Conservation (phyloP, 306 rosid species). For the Abrus pulchellus region DNA sequence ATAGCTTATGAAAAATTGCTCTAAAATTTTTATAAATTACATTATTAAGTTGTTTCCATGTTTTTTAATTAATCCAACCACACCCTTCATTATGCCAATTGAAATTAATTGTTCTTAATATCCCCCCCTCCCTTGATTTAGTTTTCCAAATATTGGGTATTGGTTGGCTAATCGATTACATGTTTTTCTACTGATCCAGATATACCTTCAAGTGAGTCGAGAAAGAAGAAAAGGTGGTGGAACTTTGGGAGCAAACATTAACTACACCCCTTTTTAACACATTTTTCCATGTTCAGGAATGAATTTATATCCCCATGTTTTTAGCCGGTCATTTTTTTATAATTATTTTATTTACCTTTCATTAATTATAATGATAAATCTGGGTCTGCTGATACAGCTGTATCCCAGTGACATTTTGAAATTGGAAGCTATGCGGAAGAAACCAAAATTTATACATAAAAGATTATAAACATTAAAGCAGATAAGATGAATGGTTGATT, state of each 20-base stretch:
- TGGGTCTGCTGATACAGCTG: conserved; percentile 23
- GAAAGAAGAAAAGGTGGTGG: conserved; percentile 91
- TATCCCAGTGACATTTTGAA: conserved; percentile 33
- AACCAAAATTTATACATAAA: conserved; percentile 26
- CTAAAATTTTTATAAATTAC: not conserved
- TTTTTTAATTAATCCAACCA: not conserved
- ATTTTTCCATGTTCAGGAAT: conserved; percentile 32
- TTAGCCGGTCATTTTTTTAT: conserved; percentile 21
- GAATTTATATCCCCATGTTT: conserved; percentile 22
- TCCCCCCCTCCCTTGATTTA: not conserved
- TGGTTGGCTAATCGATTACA: not conserved
- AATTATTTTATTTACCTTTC: conserved; percentile 38
- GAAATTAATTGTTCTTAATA: not conserved
- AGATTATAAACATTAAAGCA: not conserved
- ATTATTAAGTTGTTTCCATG: not conserved
- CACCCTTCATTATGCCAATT: not conserved
- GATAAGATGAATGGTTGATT: not conserved
- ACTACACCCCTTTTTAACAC: conserved; percentile 38
- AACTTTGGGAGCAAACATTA: conserved; percentile 73
- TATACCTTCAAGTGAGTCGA: conserved; percentile 63
- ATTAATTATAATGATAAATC: conserved; percentile 15
- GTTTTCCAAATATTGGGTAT: conserved; percentile 4
- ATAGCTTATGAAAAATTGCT: too few species aligned
- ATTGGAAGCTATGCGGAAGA: not conserved
- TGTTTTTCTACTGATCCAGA: conserved; percentile 54